A percentile compares a stretch with the other conserved stretches of the same genome.
Conservation (phyloP, 2,329 filamentous ascomycete species). For the Beauveria australis region DNA sequence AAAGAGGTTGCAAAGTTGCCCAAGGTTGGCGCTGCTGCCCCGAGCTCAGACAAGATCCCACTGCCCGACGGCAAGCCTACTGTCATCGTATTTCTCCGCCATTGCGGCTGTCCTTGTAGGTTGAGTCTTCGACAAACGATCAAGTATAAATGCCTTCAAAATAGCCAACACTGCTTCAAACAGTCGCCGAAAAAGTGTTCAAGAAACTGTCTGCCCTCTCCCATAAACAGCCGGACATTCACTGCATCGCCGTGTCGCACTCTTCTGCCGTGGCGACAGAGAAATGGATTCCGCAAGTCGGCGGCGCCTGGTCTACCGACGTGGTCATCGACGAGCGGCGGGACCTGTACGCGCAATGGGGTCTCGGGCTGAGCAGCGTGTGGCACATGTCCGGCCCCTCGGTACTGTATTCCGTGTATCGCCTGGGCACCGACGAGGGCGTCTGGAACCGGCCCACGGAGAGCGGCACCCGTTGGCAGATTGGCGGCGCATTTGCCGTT, state of each 20-base stretch:
- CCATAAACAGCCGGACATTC: conserved; percentile 36
- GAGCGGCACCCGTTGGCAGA: conserved; percentile 63
- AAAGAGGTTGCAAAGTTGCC: conserved; percentile 40
- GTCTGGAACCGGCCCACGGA: conserved; percentile 60
- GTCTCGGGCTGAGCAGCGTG: conserved; percentile 50
- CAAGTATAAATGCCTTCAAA: neutral
- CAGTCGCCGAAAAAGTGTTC: conserved; percentile 63
- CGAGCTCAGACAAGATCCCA: conserved; percentile 41
- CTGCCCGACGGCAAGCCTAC: conserved; percentile 49
- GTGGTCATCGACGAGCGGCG: conserved; percentile 54
- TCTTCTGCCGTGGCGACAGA: conserved; percentile 44
- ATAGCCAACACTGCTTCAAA: neutral
- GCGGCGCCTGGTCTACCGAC: conserved; percentile 47
- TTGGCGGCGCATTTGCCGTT: conserved; percentile 52
- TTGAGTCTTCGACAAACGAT: no score
- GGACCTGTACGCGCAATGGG: conserved; percentile 56
- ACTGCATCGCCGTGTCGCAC: conserved; percentile 57
- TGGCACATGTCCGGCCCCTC: conserved; percentile 56
- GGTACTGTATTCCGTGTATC: conserved; percentile 47
- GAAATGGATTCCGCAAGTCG: conserved; percentile 47
- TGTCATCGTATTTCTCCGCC: conserved; percentile 59
- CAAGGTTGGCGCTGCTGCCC: conserved; percentile 46
- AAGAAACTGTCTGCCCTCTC: conserved; percentile 44
- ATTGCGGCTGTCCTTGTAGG: conserved; percentile 68
- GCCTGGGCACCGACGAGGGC: conserved; percentile 51